Evolutionary conservation across 768 basidiomycete genomes (phyloP).

Genomic region (Tylopilus plumbeoviolaceoides): DNA sequence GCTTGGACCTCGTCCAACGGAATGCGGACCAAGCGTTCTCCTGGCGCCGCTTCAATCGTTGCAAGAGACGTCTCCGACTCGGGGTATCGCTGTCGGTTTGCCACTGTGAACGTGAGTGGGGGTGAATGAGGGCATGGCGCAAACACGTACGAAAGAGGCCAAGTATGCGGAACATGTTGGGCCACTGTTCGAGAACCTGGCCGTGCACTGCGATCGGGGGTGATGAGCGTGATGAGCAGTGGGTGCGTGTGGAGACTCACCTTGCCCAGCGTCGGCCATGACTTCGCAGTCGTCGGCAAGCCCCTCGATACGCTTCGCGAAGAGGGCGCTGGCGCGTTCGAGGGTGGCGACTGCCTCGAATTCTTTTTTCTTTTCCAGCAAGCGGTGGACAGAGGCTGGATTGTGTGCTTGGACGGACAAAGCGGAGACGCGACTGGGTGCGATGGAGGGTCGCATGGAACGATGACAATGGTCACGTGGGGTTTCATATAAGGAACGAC

Average conservation of each 20-base stretch:
- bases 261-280: constrained; percentile 74
- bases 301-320: constrained; percentile 63
- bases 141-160: constrained; percentile 56
- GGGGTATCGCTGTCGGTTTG: constrained; percentile 38
- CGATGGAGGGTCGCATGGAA: constrained; percentile 11
- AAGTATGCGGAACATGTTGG: constrained; percentile 77
- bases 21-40: constrained; percentile 69
- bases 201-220: constrained; percentile 53
- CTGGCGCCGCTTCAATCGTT: constrained; percentile 27
- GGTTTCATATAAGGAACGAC: constrained; percentile 1
- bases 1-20: constrained; percentile 62
- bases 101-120: constrained; percentile 36
- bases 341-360: constrained; percentile 71
- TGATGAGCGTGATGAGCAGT: not conserved
- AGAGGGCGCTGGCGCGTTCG: constrained; percentile 58
- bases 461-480: not conserved
- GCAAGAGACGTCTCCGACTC: constrained; percentile 22
- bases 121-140: not conserved
- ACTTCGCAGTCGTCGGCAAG: constrained; percentile 69
- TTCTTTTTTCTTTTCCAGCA: constrained; percentile 79
- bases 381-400: constrained; percentile 50
- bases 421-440: constrained; percentile 45
- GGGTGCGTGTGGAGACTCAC: constrained; percentile 31
- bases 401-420: constrained; percentile 36
- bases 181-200: constrained; percentile 76